Base-by-base conservation (phyloP, 495 filamentous ascomycete genomes). In the Letharia columbiana region DNA sequence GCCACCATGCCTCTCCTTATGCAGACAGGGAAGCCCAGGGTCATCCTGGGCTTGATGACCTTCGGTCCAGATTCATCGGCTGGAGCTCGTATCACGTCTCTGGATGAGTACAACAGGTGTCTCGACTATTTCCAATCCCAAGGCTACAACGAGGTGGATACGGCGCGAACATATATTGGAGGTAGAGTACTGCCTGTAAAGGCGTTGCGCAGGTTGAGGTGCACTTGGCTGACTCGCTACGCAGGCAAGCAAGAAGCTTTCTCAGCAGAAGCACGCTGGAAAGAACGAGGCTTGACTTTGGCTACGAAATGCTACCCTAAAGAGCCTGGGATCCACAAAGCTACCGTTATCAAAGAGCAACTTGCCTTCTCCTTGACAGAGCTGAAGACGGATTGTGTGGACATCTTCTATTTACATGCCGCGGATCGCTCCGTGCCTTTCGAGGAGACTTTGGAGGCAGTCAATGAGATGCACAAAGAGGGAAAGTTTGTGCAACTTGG, bases 371-470 rank as follows among this genome's bases (percentile, higher is more conserved):
- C 84, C 23, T 75, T 96, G 66, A 84, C 80, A 67, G 90, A 92
- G 73, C 75, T 96, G 41, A 84, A 84, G 12, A 87, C 89, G 2
- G 84, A 95, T 58, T 80, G 78, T 60, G 89, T 96, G 0, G 93
- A 98, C 73, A 90, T 96, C 60, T 89, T 89, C 75, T 96, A 96
- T 68, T 80, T 96, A 12, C 92, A 96, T 75, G 91, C 91, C 6
- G 81, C 92, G 6, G 92, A 96, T 74, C 84, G 91, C 11, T 83
- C 81, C 1, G 83, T 86, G 6, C 89, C 89, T 13, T 96, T 95
- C 71, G 83, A 84, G 5, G 89, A 92, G 69, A 93, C 92, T 0
- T 82, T 96, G 41, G 79, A 85, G 65, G 88, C 84, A 49, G 83
- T 91, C 65, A 84, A 97, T 75, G 81, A 91, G 73, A 76, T 95